phyloP scores from a whole-genome alignment of 2,329 filamentous ascomycete species.

The Cladosporium sp. region DNA sequence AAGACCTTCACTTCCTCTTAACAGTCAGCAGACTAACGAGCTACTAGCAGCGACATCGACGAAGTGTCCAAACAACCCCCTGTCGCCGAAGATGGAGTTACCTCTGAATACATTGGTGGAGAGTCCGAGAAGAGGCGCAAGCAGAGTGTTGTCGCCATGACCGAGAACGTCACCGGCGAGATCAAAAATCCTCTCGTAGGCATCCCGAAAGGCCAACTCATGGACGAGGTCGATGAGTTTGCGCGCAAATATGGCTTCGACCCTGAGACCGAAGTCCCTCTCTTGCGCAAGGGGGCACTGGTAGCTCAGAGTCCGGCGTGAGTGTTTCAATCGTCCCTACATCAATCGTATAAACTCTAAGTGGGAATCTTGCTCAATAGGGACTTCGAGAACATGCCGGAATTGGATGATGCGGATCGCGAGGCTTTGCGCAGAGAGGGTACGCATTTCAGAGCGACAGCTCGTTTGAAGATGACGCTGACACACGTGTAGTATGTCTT shows the following conservation, averaged over 20 bases:
- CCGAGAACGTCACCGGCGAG: conserved; percentile 34
- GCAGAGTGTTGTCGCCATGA: conserved; percentile 15
- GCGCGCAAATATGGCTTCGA: conserved; percentile 56
- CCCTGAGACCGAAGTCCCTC: conserved; percentile 32
- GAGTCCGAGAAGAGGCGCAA: conserved; percentile 10
- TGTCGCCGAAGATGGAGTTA: not conserved
- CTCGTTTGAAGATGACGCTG: too few species aligned
- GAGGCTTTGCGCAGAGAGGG: conserved; percentile 54
- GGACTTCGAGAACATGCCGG: conserved; percentile 58
- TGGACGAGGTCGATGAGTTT: conserved; percentile 58
- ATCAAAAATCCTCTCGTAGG: conserved; percentile 55
- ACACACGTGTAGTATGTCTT: too few species aligned
- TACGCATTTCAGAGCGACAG: not conserved
- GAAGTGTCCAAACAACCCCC: not conserved
- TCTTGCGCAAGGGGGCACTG: conserved; percentile 66
- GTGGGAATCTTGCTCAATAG: too few species aligned
- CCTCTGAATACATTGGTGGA: not conserved
- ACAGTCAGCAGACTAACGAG: not conserved
- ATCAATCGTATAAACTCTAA: too few species aligned
- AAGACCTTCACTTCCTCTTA: too few species aligned
- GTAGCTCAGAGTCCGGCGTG: conserved; percentile 63
- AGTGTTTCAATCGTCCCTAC: too few species aligned
- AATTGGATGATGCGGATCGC: conserved; percentile 58
- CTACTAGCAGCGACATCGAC: not conserved
- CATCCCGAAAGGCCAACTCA: conserved; percentile 47